Evolutionary conservation across 164 flowering plant genomes (phyloP).

Genomic region (Euptelea pleiosperma): DNA sequence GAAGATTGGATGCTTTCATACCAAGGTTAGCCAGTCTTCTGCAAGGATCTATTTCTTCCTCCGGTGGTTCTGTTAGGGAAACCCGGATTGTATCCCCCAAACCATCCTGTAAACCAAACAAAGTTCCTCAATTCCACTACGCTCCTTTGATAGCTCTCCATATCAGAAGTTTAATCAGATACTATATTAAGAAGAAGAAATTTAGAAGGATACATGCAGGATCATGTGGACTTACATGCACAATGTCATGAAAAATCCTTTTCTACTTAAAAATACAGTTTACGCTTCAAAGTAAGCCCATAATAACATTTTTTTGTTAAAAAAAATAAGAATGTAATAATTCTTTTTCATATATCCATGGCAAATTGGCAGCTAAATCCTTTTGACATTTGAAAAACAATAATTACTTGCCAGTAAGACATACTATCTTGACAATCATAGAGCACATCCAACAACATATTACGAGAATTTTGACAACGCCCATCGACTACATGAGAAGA

Average conservation of each 20-base stretch:
- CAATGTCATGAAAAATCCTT: no score
- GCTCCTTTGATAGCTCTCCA: neutral
- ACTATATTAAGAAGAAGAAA: no score
- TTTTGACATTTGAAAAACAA: neutral
- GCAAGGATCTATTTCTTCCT: slow-evolving; percentile 94
- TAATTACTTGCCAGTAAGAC: neutral
- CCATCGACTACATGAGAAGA: neutral
- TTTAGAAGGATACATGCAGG: no score
- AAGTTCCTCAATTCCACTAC: neutral
- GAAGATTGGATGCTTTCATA: slow-evolving; percentile 71
- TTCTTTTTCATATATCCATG: neutral
- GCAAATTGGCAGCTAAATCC: neutral
- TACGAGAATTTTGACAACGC: neutral
- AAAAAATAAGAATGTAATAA: no score
- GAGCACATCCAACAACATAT: neutral
- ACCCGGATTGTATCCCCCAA: slow-evolving; percentile 95
- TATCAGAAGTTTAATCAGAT: neutral
- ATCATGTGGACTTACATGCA: no score
- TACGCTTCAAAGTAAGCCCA: no score
- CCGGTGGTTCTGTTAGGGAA: slow-evolving; percentile 96
- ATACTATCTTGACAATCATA: no score
- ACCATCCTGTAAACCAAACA: slow-evolving; percentile 68
- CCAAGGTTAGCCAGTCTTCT: slow-evolving; percentile 90
- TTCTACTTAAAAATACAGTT: no score
- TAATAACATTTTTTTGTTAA: no score